phyloP scores from a whole-genome alignment of 108 stramenopile species.

The Cyclotella sp. region DNA sequence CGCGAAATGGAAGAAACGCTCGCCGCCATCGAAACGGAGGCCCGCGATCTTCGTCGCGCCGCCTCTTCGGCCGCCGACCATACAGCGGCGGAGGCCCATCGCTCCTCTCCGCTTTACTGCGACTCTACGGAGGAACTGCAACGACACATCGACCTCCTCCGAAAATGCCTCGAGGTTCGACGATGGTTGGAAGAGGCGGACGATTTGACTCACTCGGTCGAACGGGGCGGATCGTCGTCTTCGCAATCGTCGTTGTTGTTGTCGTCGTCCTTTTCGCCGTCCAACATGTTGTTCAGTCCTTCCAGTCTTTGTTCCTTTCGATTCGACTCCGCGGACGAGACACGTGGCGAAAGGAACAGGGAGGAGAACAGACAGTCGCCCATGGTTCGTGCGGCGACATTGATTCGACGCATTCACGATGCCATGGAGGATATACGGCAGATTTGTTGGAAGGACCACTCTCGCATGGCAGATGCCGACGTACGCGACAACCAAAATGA shows the following conservation, averaged over 20 bases:
- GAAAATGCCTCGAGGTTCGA: not conserved
- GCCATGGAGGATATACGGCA: constrained; percentile 14
- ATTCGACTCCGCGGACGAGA: constrained; percentile 9
- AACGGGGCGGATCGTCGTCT: not conserved
- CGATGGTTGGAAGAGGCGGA: constrained; percentile 1
- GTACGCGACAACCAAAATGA: no score
- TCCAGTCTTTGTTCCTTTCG: not conserved
- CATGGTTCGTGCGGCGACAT: constrained; percentile 35
- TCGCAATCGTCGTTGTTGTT: no score
- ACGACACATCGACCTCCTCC: not conserved
- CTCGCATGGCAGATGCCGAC: no score
- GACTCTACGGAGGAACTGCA: not conserved
- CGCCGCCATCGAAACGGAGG: constrained; percentile 22
- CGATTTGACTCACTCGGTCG: not conserved
- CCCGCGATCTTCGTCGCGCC: constrained; percentile 17
- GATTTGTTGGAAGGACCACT: not conserved
- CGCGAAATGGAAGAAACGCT: constrained; percentile 25
- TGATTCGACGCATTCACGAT: constrained; percentile 1
- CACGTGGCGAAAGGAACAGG: no score
- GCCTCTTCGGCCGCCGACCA: no score
- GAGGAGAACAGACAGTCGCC: not conserved
- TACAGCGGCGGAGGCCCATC: no score
- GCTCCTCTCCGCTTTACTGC: no score
- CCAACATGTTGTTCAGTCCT: constrained; percentile 21
- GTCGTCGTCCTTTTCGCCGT: constrained; percentile 13